A percentile compares a stretch with the other conserved stretches of the same genome.
These are phyloP conservation scores for Crepidotus variabilis DNA, from an alignment of 768 basidiomycete genomes.

Conservation along the genomic window DNA sequence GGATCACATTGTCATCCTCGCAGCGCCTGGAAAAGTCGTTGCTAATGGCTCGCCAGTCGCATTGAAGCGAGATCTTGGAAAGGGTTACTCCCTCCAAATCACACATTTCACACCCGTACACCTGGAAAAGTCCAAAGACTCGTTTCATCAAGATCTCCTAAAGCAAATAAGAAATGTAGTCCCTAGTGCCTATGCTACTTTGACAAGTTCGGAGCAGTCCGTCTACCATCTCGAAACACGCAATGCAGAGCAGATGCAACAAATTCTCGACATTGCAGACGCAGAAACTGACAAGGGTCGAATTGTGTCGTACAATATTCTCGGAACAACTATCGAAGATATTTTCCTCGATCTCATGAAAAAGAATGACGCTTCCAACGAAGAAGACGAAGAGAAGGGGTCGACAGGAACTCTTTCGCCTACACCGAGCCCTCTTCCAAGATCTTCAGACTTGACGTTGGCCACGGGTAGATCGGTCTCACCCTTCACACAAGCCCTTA, in stretches of 20 bases:
- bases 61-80: conserved; percentile 68
- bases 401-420: conserved; percentile 15
- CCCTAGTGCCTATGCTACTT: conserved; percentile 39
- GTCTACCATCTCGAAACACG: conserved; percentile 60
- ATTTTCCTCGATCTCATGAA: conserved; percentile 76
- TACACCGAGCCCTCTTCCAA: conserved; percentile 14
- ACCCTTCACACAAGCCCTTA: conserved; percentile 61
- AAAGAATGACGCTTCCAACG: conserved; percentile 29
- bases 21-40: conserved; percentile 70
- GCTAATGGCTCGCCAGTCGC: conserved; percentile 71
- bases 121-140: conserved; percentile 25
- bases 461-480: conserved; percentile 50
- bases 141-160: conserved; percentile 29
- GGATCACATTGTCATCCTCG: conserved; percentile 72
- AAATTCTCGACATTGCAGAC: conserved; percentile 55
- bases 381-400: conserved; percentile 16
- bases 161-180: conserved; percentile 39
- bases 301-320: conserved; percentile 58
- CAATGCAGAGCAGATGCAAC: conserved; percentile 50
- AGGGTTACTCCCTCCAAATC: conserved; percentile 66
- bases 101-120: conserved; percentile 30
- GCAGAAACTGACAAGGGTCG: conserved; percentile 29
- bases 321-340: conserved; percentile 77
- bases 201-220: conserved; percentile 38
- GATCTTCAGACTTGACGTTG: conserved; percentile 28